Base-by-base conservation (phyloP, 192 early-diverging fungal genomes). In the Spinellus fusiger region DNA sequence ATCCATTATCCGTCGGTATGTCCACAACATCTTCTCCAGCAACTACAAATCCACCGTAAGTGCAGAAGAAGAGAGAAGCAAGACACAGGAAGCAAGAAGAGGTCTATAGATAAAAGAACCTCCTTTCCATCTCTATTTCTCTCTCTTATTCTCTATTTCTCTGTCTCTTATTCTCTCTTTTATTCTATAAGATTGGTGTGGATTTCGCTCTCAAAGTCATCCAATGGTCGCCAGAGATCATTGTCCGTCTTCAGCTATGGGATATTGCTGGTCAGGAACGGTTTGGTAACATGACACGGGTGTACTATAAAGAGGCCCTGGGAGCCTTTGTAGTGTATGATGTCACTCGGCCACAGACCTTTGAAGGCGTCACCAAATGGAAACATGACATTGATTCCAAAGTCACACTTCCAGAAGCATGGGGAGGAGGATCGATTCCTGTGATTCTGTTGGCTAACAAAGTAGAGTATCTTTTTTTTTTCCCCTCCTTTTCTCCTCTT, bases 111-210 rank as follows among this genome's bases (percentile, higher is more conserved):
- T n/a, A n/a, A n/a, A n/a, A n/a, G n/a, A n/a, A n/a, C n/a, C n/a
- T n/a, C n/a, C n/a, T 53, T 5, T 16, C 44, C 10, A 32, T 54
- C 28, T 16, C 56, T n/a, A 37, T 51, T 26, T 58, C 22, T 10
- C 25, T 38, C 3, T 38, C 37, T 15, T 38, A 28, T 61, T 27
- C 16, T 61, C 34, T n/a, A n/a, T n/a, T n/a, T n/a, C n/a, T n/a
- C n/a, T n/a, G n/a, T 49, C 38, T n/a, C 35, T 3, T 23, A 28
- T 16, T 49, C 35, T 34, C n/a, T 28, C 54, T n/a, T n/a, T n/a
- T n/a, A n/a, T n/a, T n/a, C n/a, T n/a, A n/a, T n/a, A n/a, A 84
- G 82, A 84, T 84, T 70, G 82, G 82, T 38, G 82, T 84, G 25
- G 82, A 84, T 49, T 84, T 84, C 67, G 82, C 82, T 5, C 64